Base-by-base conservation (phyloP, 768 basidiomycete genomes). In the Mycena vitilis region DNA sequence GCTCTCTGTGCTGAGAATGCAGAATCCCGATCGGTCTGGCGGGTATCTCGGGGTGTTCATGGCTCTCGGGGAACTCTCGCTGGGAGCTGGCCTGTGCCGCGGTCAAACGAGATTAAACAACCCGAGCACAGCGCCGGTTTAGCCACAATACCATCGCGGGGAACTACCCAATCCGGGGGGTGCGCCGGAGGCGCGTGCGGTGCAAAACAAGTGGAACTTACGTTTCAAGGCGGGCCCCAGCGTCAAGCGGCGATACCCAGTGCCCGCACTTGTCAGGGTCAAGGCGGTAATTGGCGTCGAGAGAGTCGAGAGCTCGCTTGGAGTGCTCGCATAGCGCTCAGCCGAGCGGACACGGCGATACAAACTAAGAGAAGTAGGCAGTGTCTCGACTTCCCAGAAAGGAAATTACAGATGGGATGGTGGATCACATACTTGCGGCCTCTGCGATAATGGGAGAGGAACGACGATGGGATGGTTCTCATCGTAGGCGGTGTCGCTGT, bases 11-110 rank as follows among this genome's bases (percentile, higher is more conserved):
- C 20, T 18, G 45, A n/a, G 20, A 12, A 8, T 38, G n/a, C 40
- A 38, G 30, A 30, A 18, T 25, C 5, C 44, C 49, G 37, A 63
- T 45, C 57, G 20, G 20, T 56, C 30, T 42, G 18, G 9, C 65
- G 65, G 65, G 65, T 47, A 30, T 66, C 65, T 60, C 65, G 65
- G 65, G 52, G 2, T 3, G 22, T 34, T 36, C 23, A 16, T 15
- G 25, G 30, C 5, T 23, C 57, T 38, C 37, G 56, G 56, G 22
- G 25, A n/a, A 15, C 38, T n/a, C 40, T 40, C 9, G 36, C 49
- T 20, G 11, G 22, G 18, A 13, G 45, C 4, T 11, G 15, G 18
- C 54, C 63, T 56, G 63, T 57, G 63, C 48, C 20, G 42, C 6
- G 40, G 52, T 30, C 52, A 37, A 65, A 34, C 37, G 22, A 54